phyloP scores from a whole-genome alignment of 108 stramenopile genomes.

The Nitzschia sp. region DNA sequence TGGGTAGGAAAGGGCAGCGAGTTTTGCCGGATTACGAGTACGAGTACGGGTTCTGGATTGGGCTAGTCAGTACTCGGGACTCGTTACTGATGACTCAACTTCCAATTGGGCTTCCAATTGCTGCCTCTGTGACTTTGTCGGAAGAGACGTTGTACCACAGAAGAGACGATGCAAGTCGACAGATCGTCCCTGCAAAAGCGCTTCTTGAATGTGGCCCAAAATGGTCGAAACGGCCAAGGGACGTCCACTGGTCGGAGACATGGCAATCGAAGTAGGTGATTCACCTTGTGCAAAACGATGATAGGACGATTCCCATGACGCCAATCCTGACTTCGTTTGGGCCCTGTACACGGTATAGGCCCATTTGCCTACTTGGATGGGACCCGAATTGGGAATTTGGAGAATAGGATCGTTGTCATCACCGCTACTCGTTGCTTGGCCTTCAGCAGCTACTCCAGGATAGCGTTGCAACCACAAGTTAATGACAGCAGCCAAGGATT shows the following conservation, averaged over 20 bases:
- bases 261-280: slow-evolving; percentile 65
- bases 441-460: background rate
- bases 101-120: slow-evolving; percentile 47
- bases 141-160: slow-evolving; percentile 14
- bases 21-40: no score
- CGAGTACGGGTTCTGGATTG: no score
- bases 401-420: slow-evolving; percentile 23
- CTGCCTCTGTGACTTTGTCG: slow-evolving; percentile 63
- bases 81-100: no score
- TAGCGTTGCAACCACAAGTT: slow-evolving; percentile 50
- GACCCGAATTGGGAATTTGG: slow-evolving; percentile 7
- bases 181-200: slow-evolving; percentile 48
- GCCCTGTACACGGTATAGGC: slow-evolving; percentile 64
- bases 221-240: slow-evolving; percentile 73
- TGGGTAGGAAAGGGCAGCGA: no score
- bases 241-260: slow-evolving; percentile 53
- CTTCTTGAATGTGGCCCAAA: slow-evolving; percentile 63
- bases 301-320: slow-evolving; percentile 75
- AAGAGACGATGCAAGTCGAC: slow-evolving; percentile 55
- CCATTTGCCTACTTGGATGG: slow-evolving; percentile 42
- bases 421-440: slow-evolving; percentile 5
- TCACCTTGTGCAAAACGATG: slow-evolving; percentile 59
- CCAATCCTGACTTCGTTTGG: slow-evolving; percentile 70
- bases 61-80: no score
- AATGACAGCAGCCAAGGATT: slow-evolving; percentile 47